Conservation (phyloP, 1,284 basidiomycete species). For the Sporisorium graminicola region DNA sequence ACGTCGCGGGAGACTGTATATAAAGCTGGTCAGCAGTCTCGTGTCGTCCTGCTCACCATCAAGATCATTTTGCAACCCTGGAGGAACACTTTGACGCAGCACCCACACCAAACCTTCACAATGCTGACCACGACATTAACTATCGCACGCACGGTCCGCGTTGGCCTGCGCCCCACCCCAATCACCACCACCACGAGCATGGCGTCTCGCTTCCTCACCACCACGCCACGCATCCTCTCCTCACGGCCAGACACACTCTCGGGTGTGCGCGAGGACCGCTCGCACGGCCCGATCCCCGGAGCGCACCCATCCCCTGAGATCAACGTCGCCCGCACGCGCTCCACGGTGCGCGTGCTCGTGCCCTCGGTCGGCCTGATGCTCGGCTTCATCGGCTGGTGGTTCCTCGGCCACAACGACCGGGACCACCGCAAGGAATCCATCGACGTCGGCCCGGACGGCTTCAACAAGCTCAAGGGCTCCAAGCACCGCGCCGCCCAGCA, state of each 20-base stretch:
- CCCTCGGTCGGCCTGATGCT: constrained; percentile 45
- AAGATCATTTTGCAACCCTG: no score
- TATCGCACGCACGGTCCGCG: constrained; percentile 10
- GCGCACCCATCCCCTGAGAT: constrained; percentile 45
- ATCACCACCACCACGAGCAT: no score
- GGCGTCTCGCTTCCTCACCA: constrained; percentile 2
- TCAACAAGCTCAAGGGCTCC: constrained; percentile 50
- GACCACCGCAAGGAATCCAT: constrained; percentile 35
- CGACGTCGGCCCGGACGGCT: constrained; percentile 37
- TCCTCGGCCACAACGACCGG: constrained; percentile 47
- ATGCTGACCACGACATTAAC: constrained; percentile 23
- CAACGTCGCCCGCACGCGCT: constrained; percentile 34
- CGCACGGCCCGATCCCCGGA: constrained; percentile 40
- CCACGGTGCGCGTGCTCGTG: constrained; percentile 47
- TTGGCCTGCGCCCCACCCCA: background rate
- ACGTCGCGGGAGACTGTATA: no score
- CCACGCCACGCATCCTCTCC: constrained; percentile 19
- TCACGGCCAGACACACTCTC: constrained; percentile 44
- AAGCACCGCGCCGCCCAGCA: constrained; percentile 48
- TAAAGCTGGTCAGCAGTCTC: no score
- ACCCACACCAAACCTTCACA: background rate
- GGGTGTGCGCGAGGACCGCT: constrained; percentile 34
- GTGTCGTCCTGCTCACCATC: no score
- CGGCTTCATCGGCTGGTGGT: constrained; percentile 54
- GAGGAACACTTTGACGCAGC: no score